Percentiles rank a stretch among this genome's conserved stretches.
phyloP scores from a whole-genome alignment of 2,329 filamentous ascomycete species.

The Dactylellina haptotyla region DNA sequence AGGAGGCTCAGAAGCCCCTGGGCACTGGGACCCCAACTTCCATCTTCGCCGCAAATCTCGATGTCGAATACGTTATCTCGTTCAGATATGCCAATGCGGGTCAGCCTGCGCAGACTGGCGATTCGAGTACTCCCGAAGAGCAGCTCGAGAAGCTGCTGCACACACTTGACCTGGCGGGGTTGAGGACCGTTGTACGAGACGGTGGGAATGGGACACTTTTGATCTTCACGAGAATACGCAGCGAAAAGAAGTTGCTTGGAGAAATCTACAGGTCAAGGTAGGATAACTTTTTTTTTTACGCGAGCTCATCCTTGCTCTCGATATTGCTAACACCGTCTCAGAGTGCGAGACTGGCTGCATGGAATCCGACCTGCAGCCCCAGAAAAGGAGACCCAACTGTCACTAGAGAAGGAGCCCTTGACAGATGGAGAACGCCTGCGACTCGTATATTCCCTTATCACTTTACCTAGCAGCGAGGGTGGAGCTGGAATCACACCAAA shows the following conservation, averaged over 20 bases:
- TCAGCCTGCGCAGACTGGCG: conserved; percentile 60
- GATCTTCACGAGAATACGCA: conserved; percentile 83
- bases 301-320: neutral
- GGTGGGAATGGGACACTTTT: conserved; percentile 80
- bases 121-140: conserved; percentile 67
- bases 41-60: conserved; percentile 66
- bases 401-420: conserved; percentile 77
- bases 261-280: conserved; percentile 83
- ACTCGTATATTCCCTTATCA: conserved; percentile 86
- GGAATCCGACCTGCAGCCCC: conserved; percentile 83
- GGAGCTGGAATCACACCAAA: conserved; percentile 80
- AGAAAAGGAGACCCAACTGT: conserved; percentile 74
- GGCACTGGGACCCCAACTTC: conserved; percentile 25
- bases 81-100: conserved; percentile 77
- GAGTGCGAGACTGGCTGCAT: conserved; percentile 93
- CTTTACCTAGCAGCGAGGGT: conserved; percentile 76
- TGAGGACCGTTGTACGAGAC: conserved; percentile 85
- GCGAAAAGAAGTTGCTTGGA: conserved; percentile 76
- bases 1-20: conserved; percentile 26
- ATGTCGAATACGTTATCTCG: conserved; percentile 88
- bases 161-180: conserved; percentile 78
- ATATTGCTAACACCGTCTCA: conserved; percentile 10
- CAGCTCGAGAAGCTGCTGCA: conserved; percentile 82
- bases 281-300: conserved; percentile 18
- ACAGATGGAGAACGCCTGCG: conserved; percentile 88